A percentile compares a stretch with the other conserved stretches of the same genome.
phyloP scores from a whole-genome alignment of 2,329 filamentous ascomycete genomes.

The Esteya vermicola region DNA sequence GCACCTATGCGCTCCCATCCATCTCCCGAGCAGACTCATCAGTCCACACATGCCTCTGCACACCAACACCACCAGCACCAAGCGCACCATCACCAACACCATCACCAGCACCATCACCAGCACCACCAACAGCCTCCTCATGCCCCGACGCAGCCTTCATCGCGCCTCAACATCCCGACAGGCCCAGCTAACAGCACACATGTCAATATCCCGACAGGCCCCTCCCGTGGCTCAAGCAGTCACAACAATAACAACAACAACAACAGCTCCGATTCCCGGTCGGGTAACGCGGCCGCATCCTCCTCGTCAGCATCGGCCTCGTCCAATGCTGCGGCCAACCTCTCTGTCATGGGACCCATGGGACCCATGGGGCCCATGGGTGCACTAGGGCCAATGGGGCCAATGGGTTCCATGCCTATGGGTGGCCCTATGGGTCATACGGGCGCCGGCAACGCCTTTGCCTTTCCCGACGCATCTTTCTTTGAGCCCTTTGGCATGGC shows the following conservation, averaged over 20 bases:
- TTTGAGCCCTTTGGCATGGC: conserved; percentile 5
- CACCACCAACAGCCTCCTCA: neutral
- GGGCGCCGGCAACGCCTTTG: too few species aligned
- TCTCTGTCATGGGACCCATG: neutral
- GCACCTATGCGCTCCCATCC: neutral
- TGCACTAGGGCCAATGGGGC: too few species aligned
- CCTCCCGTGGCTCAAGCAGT: conserved; percentile 4
- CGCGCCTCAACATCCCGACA: conserved; percentile 1
- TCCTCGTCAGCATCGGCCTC: neutral
- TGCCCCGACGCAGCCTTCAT: neutral
- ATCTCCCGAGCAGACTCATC: conserved; percentile 5
- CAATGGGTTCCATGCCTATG: conserved; percentile 31
- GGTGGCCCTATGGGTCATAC: too few species aligned
- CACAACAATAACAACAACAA: neutral
- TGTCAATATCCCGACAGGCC: conserved; percentile 7
- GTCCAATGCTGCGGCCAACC: neutral
- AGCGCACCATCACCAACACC: neutral
- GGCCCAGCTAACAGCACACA: conserved; percentile 5
- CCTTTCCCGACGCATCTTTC: conserved; percentile 1
- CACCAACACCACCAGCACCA: neutral
- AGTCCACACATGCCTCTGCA: neutral
- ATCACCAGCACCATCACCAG: neutral
- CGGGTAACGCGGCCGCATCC: too few species aligned
- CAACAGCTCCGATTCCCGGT: too few species aligned
- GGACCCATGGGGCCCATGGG: too few species aligned